phyloP scores from a whole-genome alignment of 805 yeast genomes.

The Candida khao-thaluensis region DNA sequence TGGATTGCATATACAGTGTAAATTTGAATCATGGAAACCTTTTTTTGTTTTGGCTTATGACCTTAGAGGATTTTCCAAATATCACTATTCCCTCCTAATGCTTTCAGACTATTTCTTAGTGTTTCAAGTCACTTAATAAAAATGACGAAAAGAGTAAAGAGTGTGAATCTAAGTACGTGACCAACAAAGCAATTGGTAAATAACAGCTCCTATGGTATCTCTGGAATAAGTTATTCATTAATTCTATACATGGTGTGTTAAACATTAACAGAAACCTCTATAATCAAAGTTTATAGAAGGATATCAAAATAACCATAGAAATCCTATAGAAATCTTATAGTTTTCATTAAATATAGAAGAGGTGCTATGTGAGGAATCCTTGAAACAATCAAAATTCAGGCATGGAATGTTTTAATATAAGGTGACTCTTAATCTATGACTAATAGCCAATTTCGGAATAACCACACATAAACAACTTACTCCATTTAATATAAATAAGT shows the following conservation, averaged over 20 bases:
- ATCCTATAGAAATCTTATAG: not conserved
- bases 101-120: too few relatives aligned
- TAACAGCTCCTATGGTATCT: too few relatives aligned
- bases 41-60: too few relatives aligned
- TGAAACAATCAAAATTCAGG: not conserved
- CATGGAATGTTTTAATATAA: slow-evolving; percentile 31
- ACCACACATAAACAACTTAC: slow-evolving; percentile 83
- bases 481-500: slow-evolving; percentile 74
- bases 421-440: slow-evolving; percentile 76
- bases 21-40: too few relatives aligned
- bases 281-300: not conserved
- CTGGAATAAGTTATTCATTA: slow-evolving; percentile 5
- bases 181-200: too few relatives aligned
- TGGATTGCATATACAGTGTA: too few relatives aligned
- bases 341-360: not conserved
- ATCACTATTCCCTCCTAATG: too few relatives aligned
- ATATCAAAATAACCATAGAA: not conserved
- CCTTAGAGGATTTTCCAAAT: too few relatives aligned
- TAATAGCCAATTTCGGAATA: slow-evolving; percentile 83
- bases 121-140: too few relatives aligned
- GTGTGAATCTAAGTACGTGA: too few relatives aligned
- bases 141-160: too few relatives aligned
- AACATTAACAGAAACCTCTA: slow-evolving; percentile 4
- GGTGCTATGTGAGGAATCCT: not conserved
- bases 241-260: slow-evolving; percentile 3